Base-by-base conservation (phyloP, 768 basidiomycete species). In the Tulasnella sp. region DNA sequence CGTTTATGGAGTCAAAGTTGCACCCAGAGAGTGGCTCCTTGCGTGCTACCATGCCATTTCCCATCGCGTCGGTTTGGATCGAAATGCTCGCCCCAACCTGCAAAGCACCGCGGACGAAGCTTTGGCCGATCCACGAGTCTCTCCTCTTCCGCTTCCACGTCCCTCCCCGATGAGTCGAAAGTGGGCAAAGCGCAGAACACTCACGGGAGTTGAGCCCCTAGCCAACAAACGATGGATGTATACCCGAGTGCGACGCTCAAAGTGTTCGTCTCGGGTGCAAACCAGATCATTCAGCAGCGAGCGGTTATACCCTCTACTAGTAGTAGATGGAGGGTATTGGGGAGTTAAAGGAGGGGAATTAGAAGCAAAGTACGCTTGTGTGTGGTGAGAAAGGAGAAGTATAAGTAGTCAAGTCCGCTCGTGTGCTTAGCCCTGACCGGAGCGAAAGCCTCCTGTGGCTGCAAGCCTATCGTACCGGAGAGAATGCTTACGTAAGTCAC, bases 151-250 rank as follows among this genome's bases (percentile, higher is more conserved):
- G 20, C n/a, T 2, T 5, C 60, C 60, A 16, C 48, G 48, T 20
- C n/a, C 60, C n/a, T 64, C 28, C n/a, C 60, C 6, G n/a, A n/a
- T 64, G 60, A 31, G 28, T 16, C 60, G n/a, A 64, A 7, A 64
- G 60, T 12, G 24, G 12, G 60, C 16, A 74, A n/a, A 74, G 37
- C 20, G 34, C 28, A 12, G 44, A 74, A 28, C 18, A 90, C 94
- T 88, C 85, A 96, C 93, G 96, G 96, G 83, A 95, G 92, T 85
- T 96, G 96, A 2, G 96, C 96, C 16, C 93, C 90, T 3, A 97
- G 86, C 96, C 96, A 96, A 85, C 90, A 94, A 34, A 84, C 87
- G 82, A 96, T 93, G 34, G 93, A 95, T 3, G 87, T 83, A 82
- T 92, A 92, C 14, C 94, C 95, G 60, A 94, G 84, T 11, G 75